phyloP scores from a whole-genome alignment of 768 basidiomycete genomes.

The Lyophyllum shimeji region DNA sequence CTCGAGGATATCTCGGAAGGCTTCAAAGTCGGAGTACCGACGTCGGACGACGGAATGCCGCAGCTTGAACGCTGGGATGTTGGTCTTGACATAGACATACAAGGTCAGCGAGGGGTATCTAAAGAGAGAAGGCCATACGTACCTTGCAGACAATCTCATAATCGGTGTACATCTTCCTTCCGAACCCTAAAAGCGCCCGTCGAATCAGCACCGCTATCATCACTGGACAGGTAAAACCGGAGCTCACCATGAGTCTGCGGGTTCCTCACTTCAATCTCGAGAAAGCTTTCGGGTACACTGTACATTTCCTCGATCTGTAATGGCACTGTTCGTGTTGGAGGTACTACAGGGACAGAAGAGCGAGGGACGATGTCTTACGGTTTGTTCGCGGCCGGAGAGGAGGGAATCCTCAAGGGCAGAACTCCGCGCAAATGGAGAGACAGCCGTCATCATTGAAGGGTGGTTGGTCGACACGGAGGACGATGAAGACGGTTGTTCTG shows the following conservation, averaged over 20 bases:
- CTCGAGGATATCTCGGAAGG: constrained; percentile 97
- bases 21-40: constrained; percentile 92
- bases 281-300: constrained; percentile 92
- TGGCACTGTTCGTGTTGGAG: constrained; percentile 25
- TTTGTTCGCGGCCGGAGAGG: constrained; percentile 53
- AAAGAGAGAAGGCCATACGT: constrained; percentile 18
- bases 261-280: constrained; percentile 96
- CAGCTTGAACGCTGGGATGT: constrained; percentile 98
- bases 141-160: constrained; percentile 99
- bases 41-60: constrained; percentile 88
- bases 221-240: not conserved
- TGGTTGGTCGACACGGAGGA: not conserved
- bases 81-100: constrained; percentile 64
- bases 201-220: constrained; percentile 1
- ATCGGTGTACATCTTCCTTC: constrained; percentile 99
- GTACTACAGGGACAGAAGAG: constrained; percentile 16
- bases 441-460: constrained; percentile 31
- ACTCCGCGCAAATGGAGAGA: constrained; percentile 66
- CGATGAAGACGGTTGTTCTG: not conserved
- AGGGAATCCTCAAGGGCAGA: constrained; percentile 54
- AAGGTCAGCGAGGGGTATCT: not conserved
- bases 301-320: constrained; percentile 97
- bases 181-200: constrained; percentile 62
- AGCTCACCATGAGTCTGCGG: constrained; percentile 90
- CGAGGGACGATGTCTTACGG: constrained; percentile 36